Conservation (phyloP, 495 filamentous ascomycete species). For the Astrothelium subdiscretum region DNA sequence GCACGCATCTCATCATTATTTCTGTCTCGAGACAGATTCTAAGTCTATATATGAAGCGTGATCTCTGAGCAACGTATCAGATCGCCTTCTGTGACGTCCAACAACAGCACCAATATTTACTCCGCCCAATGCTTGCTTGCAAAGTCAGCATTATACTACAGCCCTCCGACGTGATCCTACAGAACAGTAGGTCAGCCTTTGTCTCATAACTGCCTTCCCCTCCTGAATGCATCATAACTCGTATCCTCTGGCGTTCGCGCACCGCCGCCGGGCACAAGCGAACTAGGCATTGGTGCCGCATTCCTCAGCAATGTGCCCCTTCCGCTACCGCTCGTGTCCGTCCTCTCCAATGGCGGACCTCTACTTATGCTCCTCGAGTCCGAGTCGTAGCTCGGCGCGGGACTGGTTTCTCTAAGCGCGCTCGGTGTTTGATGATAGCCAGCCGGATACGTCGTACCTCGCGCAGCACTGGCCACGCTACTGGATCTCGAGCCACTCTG, state of each 20-base stretch:
- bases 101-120: not conserved
- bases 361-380: constrained; percentile 13
- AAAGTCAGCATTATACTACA: not conserved
- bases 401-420: constrained; percentile 21
- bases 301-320: constrained; percentile 21
- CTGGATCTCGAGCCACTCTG: constrained; percentile 17
- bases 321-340: constrained; percentile 21
- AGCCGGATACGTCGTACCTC: constrained; percentile 23
- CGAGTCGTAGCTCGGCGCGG: constrained; percentile 7
- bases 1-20: not conserved
- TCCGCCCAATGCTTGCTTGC: not conserved
- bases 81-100: not conserved
- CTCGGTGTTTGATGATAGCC: constrained; percentile 29
- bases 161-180: not conserved
- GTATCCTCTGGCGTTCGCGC: constrained; percentile 10
- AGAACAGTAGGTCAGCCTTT: not conserved
- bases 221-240: constrained; percentile 19
- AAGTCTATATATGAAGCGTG: not conserved
- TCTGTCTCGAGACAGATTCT: not conserved
- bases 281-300: not conserved
- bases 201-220: constrained; percentile 6
- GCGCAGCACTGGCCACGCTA: constrained; percentile 11
- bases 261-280: constrained; percentile 7
- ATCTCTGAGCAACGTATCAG: not conserved
- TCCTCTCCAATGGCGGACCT: constrained; percentile 5